phyloP scores from a whole-genome alignment of 2,329 filamentous ascomycete species.

The Neofusicoccum sp. region DNA sequence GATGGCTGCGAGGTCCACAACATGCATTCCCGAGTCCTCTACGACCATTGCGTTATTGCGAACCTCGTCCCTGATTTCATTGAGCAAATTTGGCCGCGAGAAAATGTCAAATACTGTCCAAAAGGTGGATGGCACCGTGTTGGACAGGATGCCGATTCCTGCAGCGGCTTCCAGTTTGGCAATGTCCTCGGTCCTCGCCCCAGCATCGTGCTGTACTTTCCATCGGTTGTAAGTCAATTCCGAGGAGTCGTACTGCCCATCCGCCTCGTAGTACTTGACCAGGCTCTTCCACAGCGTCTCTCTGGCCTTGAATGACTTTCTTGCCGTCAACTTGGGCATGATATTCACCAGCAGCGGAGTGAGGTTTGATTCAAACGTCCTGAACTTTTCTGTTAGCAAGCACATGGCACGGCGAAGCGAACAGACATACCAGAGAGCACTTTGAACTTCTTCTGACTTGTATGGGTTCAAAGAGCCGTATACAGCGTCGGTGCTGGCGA shows the following conservation, averaged over 20 bases:
- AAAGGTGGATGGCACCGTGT: constrained; percentile 41
- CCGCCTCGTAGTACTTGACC: constrained; percentile 40
- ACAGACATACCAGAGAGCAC: constrained; percentile 36
- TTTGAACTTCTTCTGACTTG: constrained; percentile 33
- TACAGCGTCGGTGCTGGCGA: constrained; percentile 40
- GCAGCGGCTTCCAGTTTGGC: constrained; percentile 44
- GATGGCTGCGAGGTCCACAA: constrained; percentile 33
- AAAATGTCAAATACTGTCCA: constrained; percentile 43
- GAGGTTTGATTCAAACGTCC: constrained; percentile 30
- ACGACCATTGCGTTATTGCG: neutral
- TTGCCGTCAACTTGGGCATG: constrained; percentile 31
- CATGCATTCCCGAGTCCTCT: constrained; percentile 19
- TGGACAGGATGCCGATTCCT: constrained; percentile 42
- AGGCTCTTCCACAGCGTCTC: constrained; percentile 37
- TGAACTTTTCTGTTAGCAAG: constrained; percentile 6
- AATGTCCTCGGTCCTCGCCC: constrained; percentile 37
- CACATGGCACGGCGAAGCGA: no score
- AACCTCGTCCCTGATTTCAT: constrained; percentile 34
- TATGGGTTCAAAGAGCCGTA: constrained; percentile 46
- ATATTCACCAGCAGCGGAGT: constrained; percentile 26
- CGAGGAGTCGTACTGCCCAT: constrained; percentile 41
- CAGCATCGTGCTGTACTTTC: constrained; percentile 30
- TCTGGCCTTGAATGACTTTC: constrained; percentile 34
- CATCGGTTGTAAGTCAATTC: constrained; percentile 39
- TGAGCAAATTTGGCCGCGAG: constrained; percentile 31